Conservation (phyloP, 345 rosid species). For the Ailanthus altissimus region DNA sequence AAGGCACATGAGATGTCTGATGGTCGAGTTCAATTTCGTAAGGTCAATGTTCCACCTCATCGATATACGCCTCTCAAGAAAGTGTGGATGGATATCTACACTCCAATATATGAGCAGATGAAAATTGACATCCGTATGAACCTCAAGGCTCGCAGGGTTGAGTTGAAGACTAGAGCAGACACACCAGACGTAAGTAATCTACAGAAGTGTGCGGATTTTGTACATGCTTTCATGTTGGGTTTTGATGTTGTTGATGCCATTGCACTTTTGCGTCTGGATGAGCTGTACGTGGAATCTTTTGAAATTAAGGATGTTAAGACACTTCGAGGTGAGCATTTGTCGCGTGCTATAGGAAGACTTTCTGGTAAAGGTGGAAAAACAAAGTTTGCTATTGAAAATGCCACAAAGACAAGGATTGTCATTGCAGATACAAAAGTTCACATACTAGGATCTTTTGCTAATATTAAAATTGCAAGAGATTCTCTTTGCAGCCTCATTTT, state of each 20-base stretch:
- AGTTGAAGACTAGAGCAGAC: constrained; percentile 67
- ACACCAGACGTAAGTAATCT: constrained; percentile 75
- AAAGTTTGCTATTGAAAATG: constrained; percentile 80
- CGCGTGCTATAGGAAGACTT: constrained; percentile 82
- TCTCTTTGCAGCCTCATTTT: constrained; percentile 86
- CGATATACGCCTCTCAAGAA: constrained; percentile 83
- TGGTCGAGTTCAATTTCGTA: constrained; percentile 69
- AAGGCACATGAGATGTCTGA: constrained; percentile 89
- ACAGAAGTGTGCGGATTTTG: constrained; percentile 86
- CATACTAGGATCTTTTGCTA: constrained; percentile 74
- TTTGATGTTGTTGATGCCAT: constrained; percentile 76
- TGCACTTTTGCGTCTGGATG: constrained; percentile 75
- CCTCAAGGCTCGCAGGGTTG: constrained; percentile 79
- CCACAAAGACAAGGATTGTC: constrained; percentile 85
- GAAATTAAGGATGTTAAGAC: constrained; percentile 95
- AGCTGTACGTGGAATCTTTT: constrained; percentile 80
- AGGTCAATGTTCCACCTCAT: constrained; percentile 74
- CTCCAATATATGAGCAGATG: constrained; percentile 79
- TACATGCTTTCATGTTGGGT: constrained; percentile 90
- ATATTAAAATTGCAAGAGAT: constrained; percentile 77
- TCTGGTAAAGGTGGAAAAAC: constrained; percentile 93
- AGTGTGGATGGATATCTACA: constrained; percentile 81
- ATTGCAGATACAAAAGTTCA: constrained; percentile 85
- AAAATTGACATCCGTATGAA: constrained; percentile 87
- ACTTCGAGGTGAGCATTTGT: constrained; percentile 77